phyloP scores from a whole-genome alignment of 306 rosid genomes.

The Vicia sativa region DNA sequence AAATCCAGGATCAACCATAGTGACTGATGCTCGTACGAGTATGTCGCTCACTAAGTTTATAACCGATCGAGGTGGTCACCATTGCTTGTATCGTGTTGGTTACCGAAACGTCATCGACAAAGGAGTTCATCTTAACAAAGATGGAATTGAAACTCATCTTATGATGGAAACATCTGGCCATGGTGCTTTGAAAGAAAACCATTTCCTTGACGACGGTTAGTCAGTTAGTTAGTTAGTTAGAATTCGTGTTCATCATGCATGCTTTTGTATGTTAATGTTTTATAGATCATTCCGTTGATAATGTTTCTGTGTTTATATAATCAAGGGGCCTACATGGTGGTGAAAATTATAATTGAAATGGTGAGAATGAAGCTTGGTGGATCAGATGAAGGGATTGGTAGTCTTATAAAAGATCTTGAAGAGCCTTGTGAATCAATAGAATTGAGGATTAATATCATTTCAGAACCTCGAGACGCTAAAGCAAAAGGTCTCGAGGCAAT shows the following conservation, averaged over 20 bases:
- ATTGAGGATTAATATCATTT: slow-evolving; percentile 68
- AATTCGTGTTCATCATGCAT: background rate
- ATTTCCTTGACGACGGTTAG: slow-evolving; percentile 91
- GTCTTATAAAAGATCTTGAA: slow-evolving; percentile 77
- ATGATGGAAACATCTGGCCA: slow-evolving; percentile 97
- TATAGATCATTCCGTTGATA: background rate
- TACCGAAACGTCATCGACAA: slow-evolving; percentile 86
- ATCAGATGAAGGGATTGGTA: slow-evolving; percentile 78
- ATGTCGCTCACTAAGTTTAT: slow-evolving; percentile 71
- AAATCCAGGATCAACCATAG: slow-evolving; percentile 76
- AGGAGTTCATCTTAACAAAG: slow-evolving; percentile 69
- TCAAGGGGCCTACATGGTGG: slow-evolving; percentile 85
- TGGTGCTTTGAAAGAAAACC: slow-evolving; percentile 89
- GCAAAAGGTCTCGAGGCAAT: slow-evolving; percentile 67
- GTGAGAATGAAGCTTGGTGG: slow-evolving; percentile 83
- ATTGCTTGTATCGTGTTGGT: slow-evolving; percentile 85
- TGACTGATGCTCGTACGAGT: slow-evolving; percentile 88
- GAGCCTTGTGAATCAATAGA: slow-evolving; percentile 72
- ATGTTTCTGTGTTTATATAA: slow-evolving; percentile 7
- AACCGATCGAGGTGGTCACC: slow-evolving; percentile 67
- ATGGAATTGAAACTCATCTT: slow-evolving; percentile 74
- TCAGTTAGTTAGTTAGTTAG: background rate
- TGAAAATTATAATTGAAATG: slow-evolving; percentile 86
- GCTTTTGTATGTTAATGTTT: background rate
- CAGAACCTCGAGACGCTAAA: slow-evolving; percentile 72